These are phyloP conservation scores for Saturnispora diversa DNA, from an alignment of 805 yeast species.

Conservation along the genomic window DNA sequence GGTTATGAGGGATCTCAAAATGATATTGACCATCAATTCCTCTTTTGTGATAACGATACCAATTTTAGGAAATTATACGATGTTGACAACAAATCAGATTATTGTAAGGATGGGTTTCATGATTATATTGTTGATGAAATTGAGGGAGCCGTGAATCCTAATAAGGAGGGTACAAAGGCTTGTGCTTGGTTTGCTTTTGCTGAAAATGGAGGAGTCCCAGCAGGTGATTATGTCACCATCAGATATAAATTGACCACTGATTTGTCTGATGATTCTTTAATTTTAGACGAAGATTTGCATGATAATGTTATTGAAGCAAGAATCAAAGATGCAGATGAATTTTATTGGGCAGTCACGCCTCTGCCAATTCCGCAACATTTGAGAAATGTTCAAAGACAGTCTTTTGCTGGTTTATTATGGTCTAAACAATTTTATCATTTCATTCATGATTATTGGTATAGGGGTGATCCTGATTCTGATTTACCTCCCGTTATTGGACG, in stretches of 20 bases:
- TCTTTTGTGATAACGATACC: conserved; percentile 88
- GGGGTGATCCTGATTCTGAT: conserved; percentile 72
- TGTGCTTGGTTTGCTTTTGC: conserved; percentile 80
- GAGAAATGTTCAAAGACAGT: conserved; percentile 82
- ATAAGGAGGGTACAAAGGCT: conserved; percentile 67
- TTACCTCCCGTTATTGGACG: conserved; percentile 75
- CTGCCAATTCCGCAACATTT: conserved; percentile 73
- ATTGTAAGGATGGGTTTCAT: conserved; percentile 87
- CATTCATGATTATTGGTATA: conserved; percentile 76
- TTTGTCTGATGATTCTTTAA: conserved; percentile 28
- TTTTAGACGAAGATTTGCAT: conserved; percentile 63
- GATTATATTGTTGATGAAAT: conserved; percentile 62
- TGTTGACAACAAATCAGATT: conserved; percentile 50
- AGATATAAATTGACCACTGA: conserved; percentile 54
- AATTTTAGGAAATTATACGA: conserved; percentile 61
- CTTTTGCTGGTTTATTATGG: conserved; percentile 91
- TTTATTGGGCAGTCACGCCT: conserved; percentile 83
- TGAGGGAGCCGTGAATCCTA: conserved; percentile 60
- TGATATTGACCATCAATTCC: conserved; percentile 66
- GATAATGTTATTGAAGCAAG: conserved; percentile 63
- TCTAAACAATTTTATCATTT: conserved; percentile 86
- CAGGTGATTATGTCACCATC: conserved; percentile 80
- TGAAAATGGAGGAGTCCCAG: conserved; percentile 67
- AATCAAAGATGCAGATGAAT: conserved; percentile 84
- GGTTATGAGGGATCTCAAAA: conserved; percentile 49